Percentiles rank a stretch among this genome's conserved stretches.
phyloP scores from a whole-genome alignment of 805 yeast species.

The Metschnikowia continentalis region DNA sequence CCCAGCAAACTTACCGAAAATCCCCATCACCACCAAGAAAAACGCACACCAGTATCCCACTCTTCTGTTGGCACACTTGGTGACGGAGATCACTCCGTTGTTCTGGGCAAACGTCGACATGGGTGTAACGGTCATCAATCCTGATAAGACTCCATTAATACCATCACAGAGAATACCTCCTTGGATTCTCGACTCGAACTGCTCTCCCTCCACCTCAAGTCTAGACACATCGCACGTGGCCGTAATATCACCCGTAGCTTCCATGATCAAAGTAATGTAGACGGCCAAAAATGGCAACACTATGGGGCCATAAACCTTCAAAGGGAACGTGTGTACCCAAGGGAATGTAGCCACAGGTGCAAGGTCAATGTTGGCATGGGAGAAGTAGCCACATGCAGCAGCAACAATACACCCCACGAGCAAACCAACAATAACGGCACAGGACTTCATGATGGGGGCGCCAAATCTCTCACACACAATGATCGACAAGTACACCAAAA shows the following conservation, averaged over 20 bases:
- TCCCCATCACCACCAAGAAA: slow-evolving; percentile 80
- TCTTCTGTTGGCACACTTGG: slow-evolving; percentile 83
- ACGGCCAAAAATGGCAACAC: slow-evolving; percentile 84
- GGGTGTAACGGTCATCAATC: slow-evolving; percentile 81
- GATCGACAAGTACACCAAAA: slow-evolving; percentile 71
- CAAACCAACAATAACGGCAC: slow-evolving; percentile 85
- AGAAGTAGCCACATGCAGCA: slow-evolving; percentile 84
- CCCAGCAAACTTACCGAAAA: slow-evolving; percentile 50
- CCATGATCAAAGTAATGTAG: slow-evolving; percentile 80
- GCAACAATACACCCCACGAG: slow-evolving; percentile 89
- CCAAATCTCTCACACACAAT: slow-evolving; percentile 82
- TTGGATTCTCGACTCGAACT: slow-evolving; percentile 81
- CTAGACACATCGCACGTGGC: slow-evolving; percentile 92
- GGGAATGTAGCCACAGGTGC: slow-evolving; percentile 83
- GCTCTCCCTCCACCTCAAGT: slow-evolving; percentile 74
- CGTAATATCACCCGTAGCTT: slow-evolving; percentile 91
- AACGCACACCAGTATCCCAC: slow-evolving; percentile 80
- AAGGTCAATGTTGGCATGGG: slow-evolving; percentile 47
- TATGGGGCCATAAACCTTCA: slow-evolving; percentile 76
- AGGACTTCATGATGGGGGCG: slow-evolving; percentile 89
- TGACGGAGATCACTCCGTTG: slow-evolving; percentile 89
- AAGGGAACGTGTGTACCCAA: slow-evolving; percentile 83
- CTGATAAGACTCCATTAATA: slow-evolving; percentile 69
- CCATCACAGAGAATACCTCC: slow-evolving; percentile 94
- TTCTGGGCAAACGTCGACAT: slow-evolving; percentile 92